Percentiles rank a stretch among this genome's conserved stretches.
phyloP scores from a whole-genome alignment of 2,329 filamentous ascomycete genomes.

The Biscogniauxia mediterranea region DNA sequence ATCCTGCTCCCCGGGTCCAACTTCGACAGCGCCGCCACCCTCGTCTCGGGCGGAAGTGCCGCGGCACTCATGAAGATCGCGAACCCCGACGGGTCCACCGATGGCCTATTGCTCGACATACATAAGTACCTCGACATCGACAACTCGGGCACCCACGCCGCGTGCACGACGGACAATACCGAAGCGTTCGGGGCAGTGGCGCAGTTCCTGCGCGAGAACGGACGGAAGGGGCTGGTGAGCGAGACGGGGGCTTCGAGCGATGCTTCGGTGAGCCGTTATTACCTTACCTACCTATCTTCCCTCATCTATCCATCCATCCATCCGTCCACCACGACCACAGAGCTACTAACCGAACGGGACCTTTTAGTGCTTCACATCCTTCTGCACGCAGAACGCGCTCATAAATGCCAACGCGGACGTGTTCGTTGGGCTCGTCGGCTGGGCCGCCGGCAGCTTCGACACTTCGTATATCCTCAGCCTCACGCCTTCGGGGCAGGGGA shows the following conservation, averaged over 20 bases:
- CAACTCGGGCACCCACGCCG: conserved; percentile 50
- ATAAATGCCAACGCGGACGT: conserved; percentile 48
- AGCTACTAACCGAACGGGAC: conserved; percentile 3
- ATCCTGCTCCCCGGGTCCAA: conserved; percentile 64
- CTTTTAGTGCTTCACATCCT: conserved; percentile 39
- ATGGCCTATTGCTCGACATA: conserved; percentile 56
- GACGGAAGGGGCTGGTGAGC: conserved; percentile 48
- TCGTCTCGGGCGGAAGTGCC: conserved; percentile 49
- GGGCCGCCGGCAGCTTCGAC: conserved; percentile 46
- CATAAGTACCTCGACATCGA: conserved; percentile 61
- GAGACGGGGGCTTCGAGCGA: conserved; percentile 51
- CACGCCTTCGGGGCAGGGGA: conserved; percentile 37
- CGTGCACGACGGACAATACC: conserved; percentile 54
- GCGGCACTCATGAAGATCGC: conserved; percentile 51
- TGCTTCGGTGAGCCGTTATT: conserved; percentile 33
- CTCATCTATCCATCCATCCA: too few relatives aligned
- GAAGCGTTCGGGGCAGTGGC: conserved; percentile 47
- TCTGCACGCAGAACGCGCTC: conserved; percentile 47
- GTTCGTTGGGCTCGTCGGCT: conserved; percentile 45
- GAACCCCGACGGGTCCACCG: conserved; percentile 58
- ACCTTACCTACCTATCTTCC: neutral
- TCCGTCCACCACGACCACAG: too few relatives aligned
- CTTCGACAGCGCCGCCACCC: conserved; percentile 50
- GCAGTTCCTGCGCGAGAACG: conserved; percentile 45
- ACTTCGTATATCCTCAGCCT: conserved; percentile 41